Base-by-base conservation (phyloP, 2,329 filamentous ascomycete species). In the Fusarium incarnatum region DNA sequence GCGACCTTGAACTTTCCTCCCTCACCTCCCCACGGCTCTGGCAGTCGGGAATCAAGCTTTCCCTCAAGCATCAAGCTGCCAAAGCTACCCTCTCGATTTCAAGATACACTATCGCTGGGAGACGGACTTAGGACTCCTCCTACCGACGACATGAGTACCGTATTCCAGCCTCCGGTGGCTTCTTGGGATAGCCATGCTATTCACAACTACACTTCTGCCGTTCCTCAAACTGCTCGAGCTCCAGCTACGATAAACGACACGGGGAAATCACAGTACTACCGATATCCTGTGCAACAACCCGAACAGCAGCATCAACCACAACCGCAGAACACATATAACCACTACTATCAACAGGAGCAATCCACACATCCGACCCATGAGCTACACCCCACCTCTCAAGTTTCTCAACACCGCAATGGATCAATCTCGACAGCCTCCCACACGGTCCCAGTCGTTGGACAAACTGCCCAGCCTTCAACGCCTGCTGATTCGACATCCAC, bases 81-180 rank as follows among this genome's bases (percentile, higher is more conserved):
- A 42, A 77, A 77, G 67, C 68, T 71, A 28, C 70, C 64, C 40
- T 60, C 68, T 44, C 62, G 72, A 54, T 59, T 56, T 56, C 44
- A 73, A 64, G 59, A 68, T 56, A 59, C 68, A 50, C 54, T 57
- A 40, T 60, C 55, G 42, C 56, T 67, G 55, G 76, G 72, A 60
- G 76, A 77, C 76, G 84, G 85, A 65, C 81, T 87, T 73, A 81
- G 79, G 74, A 86, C 85, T 63, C 85, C 86, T 54, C 85, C 85
- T 42, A 77, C 80, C 70, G 85, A 87, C 79, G 80, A 82, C 64
- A 84, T 88, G 86, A 85, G 82, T 71, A 80, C 84, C 66, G 79
- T 83, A n/a, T 87, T 87, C 70, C 84, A 86, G 53, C 79, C 82
- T 15, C 78, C 82, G 57, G 79, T 84, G 73, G 80, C 82, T 63